phyloP scores from a whole-genome alignment of 768 basidiomycete genomes.

The Sporobolomyces pararoseus region DNA sequence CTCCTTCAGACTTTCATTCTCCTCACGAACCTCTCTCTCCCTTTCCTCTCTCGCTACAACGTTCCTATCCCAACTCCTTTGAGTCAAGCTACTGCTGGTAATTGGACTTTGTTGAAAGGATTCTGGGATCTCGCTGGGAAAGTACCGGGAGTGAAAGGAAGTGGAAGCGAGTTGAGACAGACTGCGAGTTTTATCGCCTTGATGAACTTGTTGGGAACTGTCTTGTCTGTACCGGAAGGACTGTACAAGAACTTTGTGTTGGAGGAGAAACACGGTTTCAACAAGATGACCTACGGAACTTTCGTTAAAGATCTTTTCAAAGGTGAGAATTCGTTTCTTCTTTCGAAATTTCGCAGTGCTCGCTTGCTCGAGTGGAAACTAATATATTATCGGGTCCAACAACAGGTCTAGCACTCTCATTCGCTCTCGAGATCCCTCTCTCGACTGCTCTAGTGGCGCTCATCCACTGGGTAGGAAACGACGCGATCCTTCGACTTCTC shows the following conservation, averaged over 20 bases:
- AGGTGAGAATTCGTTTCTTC: constrained; percentile 61
- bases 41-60: neutral
- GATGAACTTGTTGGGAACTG: constrained; percentile 56
- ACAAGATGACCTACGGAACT: constrained; percentile 76
- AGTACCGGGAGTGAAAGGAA: neutral
- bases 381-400: neutral
- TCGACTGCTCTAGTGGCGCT: constrained; percentile 68
- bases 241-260: constrained; percentile 87
- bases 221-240: constrained; percentile 70
- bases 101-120: constrained; percentile 35
- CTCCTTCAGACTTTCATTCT: constrained; percentile 33
- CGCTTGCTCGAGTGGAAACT: too few relatives aligned
- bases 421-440: constrained; percentile 78
- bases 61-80: neutral
- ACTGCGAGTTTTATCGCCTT: constrained; percentile 25
- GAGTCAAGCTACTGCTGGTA: neutral
- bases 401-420: constrained; percentile 40
- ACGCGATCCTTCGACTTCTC: constrained; percentile 52
- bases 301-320: constrained; percentile 80
- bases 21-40: constrained; percentile 15
- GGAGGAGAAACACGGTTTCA: constrained; percentile 90
- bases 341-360: too few relatives aligned
- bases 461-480: constrained; percentile 78
- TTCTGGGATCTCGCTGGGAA: constrained; percentile 27
- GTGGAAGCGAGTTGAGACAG: constrained; percentile 27